Conservation (phyloP, 371 early-diverging fungal genomes). For the Caulochytrium protostelioides region DNA sequence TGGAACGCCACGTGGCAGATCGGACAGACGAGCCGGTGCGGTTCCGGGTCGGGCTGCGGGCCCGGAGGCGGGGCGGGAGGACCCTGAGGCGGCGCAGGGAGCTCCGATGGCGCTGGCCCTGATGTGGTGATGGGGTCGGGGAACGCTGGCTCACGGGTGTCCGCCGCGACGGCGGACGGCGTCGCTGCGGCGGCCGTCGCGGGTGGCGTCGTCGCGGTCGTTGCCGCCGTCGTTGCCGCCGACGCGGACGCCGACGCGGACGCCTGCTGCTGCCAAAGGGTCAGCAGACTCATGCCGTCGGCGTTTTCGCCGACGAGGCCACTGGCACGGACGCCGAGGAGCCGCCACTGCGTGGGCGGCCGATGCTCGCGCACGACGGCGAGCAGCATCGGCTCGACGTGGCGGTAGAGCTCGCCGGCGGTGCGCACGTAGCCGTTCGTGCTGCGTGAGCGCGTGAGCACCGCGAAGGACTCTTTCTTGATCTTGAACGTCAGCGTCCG, state of each 20-base stretch:
- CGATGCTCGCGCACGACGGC: background rate
- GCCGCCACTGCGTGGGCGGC: background rate
- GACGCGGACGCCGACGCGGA: background rate
- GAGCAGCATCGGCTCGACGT: background rate
- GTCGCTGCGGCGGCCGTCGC: background rate
- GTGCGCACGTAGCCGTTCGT: too few relatives aligned
- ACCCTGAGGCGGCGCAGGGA: background rate
- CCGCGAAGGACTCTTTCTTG: too few relatives aligned
- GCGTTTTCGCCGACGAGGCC: background rate
- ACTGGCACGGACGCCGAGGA: background rate
- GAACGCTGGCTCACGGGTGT: background rate
- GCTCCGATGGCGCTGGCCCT: background rate
- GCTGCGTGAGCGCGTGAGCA: too few relatives aligned
- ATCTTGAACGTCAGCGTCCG: too few relatives aligned
- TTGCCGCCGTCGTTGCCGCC: background rate
- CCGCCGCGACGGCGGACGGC: too few relatives aligned
- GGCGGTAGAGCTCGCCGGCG: background rate
- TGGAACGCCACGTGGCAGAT: too few relatives aligned
- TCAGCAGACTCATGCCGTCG: background rate
- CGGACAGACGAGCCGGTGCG: conserved; percentile 2
- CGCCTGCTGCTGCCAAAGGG: background rate
- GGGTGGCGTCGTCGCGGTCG: background rate
- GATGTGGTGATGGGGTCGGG: background rate
- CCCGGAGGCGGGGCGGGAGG: background rate
- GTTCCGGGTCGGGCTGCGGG: background rate